These are phyloP conservation scores for Fistulina hepatica DNA, from an alignment of 1,284 basidiomycete genomes.

Conservation along the genomic window DNA sequence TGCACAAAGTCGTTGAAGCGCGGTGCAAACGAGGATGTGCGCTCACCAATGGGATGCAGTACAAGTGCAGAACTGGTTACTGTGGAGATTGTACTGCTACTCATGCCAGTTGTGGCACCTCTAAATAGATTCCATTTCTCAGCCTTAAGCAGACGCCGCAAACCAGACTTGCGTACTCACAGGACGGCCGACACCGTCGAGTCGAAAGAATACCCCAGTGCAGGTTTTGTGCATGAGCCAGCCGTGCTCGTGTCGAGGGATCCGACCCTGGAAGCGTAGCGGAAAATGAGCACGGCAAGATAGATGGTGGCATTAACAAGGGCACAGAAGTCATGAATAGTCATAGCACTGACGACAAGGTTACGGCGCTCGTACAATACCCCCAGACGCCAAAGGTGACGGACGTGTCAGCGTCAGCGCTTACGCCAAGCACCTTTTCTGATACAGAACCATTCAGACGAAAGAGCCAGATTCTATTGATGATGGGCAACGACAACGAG, in stretches of 20 bases:
- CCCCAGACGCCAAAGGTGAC: constrained; percentile 47
- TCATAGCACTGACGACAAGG: constrained; percentile 30
- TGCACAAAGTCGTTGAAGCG: no score
- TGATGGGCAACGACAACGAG: constrained; percentile 48
- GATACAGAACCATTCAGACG: constrained; percentile 29
- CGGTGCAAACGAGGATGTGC: no score
- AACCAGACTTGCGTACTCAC: constrained; percentile 23
- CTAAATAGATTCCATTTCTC: not conserved
- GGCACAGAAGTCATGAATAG: constrained; percentile 6
- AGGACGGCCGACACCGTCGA: constrained; percentile 32
- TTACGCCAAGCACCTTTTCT: constrained; percentile 16
- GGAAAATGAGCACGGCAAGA: constrained; percentile 13
- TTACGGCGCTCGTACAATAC: constrained; percentile 40
- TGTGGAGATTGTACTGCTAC: constrained; percentile 32
- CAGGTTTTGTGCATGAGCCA: constrained; percentile 33
- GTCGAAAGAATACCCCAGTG: constrained; percentile 45
- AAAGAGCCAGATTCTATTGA: constrained; percentile 43
- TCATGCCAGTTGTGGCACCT: constrained; percentile 26
- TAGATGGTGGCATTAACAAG: no score
- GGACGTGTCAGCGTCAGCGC: constrained; percentile 51
- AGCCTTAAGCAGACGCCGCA: not conserved
- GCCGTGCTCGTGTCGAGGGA: constrained; percentile 27
- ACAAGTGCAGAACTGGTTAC: constrained; percentile 25
- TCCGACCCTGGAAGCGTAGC: constrained; percentile 25
- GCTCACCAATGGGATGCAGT: constrained; percentile 17